Percentiles rank a stretch among this genome's conserved stretches.
These are phyloP conservation scores for Dovyalis caffra DNA, from an alignment of 345 rosid genomes.

Conservation along the genomic window DNA sequence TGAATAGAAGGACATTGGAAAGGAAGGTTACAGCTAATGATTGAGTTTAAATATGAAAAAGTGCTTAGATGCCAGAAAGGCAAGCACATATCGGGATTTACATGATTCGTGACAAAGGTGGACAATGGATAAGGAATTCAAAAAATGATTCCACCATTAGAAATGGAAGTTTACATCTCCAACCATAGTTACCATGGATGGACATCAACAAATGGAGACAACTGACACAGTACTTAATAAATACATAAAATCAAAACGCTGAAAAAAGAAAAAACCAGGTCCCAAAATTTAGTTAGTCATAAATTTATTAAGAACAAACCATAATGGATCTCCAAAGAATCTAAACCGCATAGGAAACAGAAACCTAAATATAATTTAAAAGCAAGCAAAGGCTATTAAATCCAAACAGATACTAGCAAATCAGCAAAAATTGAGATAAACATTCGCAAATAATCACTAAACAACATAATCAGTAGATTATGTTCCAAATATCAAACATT, in stretches of 20 bases:
- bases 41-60: not conserved
- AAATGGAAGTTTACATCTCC: not conserved
- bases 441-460: not conserved
- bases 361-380: no score
- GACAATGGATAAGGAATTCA: not conserved
- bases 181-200: not conserved
- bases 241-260: not conserved
- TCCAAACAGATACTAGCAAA: not conserved
- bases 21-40: not conserved
- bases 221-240: not conserved
- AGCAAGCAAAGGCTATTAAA: not conserved
- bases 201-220: not conserved
- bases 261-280: not conserved
- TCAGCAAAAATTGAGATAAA: not conserved
- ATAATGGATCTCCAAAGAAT: not conserved
- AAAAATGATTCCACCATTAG: not conserved
- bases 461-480: no score
- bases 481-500: not conserved
- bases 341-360: not conserved
- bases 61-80: not conserved
- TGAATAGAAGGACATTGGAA: not conserved
- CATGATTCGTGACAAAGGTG: not conserved
- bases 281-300: not conserved
- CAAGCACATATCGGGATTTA: not conserved
- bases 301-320: not conserved